Percentiles rank a stretch among this genome's conserved stretches.
Evolutionary conservation across 148 eudicot species (phyloP).

Genomic region (Silene conica): DNA sequence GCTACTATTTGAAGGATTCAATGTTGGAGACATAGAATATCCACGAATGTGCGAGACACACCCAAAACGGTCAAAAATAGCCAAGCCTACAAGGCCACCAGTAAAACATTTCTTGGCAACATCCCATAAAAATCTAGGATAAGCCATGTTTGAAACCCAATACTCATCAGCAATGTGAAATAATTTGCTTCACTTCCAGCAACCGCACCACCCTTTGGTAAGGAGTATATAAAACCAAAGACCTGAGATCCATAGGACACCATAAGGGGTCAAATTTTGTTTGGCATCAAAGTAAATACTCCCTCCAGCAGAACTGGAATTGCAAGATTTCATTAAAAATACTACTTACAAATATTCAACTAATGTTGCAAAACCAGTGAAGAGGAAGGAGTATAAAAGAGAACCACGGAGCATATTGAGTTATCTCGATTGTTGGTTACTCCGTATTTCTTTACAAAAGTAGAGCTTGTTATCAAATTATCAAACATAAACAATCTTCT

Average conservation of each 20-base stretch:
- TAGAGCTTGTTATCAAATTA: too few relatives aligned
- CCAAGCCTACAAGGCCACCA: slow-evolving; percentile 56
- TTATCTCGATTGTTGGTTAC: too few relatives aligned
- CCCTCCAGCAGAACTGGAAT: too few relatives aligned
- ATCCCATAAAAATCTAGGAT: slow-evolving; percentile 44
- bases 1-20: slow-evolving; percentile 57
- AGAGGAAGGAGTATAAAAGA: too few relatives aligned
- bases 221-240: not conserved
- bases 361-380: too few relatives aligned
- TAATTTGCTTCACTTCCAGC: slow-evolving; percentile 28
- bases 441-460: too few relatives aligned
- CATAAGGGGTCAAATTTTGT: not conserved
- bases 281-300: too few relatives aligned
- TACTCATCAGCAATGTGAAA: slow-evolving; percentile 26
- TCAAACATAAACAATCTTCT: too few relatives aligned
- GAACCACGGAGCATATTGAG: too few relatives aligned
- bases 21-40: slow-evolving; percentile 79
- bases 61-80: slow-evolving; percentile 68
- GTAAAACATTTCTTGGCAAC: slow-evolving; percentile 56
- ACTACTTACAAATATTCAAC: too few relatives aligned
- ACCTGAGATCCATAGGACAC: slow-evolving; percentile 7
- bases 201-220: not conserved
- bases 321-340: too few relatives aligned
- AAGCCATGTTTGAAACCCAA: slow-evolving; percentile 40
- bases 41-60: slow-evolving; percentile 57